Conservation (phyloP, 2,329 filamentous ascomycete genomes). For the Paecilomyces fulvus region DNA sequence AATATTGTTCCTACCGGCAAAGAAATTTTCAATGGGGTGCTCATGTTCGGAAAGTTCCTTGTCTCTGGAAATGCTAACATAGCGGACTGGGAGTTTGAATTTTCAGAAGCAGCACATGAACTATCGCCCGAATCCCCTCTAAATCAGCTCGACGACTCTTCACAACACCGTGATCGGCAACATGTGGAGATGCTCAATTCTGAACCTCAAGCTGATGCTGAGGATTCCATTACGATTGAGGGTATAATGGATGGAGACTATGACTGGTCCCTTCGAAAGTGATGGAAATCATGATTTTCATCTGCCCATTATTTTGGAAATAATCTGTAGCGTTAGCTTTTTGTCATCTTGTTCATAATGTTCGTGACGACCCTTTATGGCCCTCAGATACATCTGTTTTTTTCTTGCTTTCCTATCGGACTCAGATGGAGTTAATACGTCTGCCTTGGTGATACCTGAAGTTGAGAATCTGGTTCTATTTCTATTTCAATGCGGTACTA, state of each 20-base stretch:
- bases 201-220: not conserved
- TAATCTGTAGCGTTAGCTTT: not conserved
- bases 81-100: constrained; percentile 4
- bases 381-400: not conserved
- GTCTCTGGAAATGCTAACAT: constrained; percentile 1
- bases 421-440: not conserved
- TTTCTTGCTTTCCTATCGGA: not conserved
- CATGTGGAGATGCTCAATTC: not conserved
- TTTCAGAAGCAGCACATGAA: not conserved
- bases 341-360: not conserved
- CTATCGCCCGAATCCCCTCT: not conserved
- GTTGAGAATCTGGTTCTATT: not conserved
- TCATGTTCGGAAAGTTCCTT: constrained; percentile 70
- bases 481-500: not conserved
- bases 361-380: not conserved
- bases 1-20: constrained; percentile 84
- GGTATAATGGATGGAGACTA: constrained; percentile 1
- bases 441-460: not conserved
- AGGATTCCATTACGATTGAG: not conserved
- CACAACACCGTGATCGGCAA: not conserved
- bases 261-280: constrained; percentile 1
- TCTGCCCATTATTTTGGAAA: not conserved
- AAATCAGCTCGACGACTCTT: not conserved
- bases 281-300: not conserved
- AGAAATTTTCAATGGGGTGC: constrained; percentile 73